Evolutionary conservation across 768 basidiomycete species (phyloP), one percentile per base, ranked within the genome.

Genomic region (Gymnopilus dilepis): DNA sequence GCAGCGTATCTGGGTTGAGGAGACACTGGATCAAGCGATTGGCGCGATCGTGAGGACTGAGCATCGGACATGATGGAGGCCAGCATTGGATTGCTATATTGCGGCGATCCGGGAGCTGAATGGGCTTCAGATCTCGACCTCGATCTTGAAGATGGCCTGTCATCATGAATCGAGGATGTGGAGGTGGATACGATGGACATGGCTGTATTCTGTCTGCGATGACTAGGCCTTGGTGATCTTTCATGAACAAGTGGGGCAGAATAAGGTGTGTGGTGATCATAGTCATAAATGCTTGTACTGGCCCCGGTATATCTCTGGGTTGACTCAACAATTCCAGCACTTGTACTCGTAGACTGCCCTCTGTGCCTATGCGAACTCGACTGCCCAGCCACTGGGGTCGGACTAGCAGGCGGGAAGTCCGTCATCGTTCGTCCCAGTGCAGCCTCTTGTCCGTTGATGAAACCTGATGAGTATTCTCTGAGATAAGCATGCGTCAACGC

Each of bases 391-490:
- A 31, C 31, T 19, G 48, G 53, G 24, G 24, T 34, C 40, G 13
- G 51, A 19, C n/a, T 43, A 30, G 56, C 21, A n/a, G 47, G 22
- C 22, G 15, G 26, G 3, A 24, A 24, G 22, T 43, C 45, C 34
- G 56, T 40, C 19, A 56, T 38, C 17, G 52, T 40, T 40, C 51
- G 30, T 4, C 63, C 64, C n/a, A 57, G 15, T 1, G 70, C 70
- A 19, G 65, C 61, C 42, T 65, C 61, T 12, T 69, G 66, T 6
- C 70, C 70, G 12, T 65, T 64, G 19, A 67, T 59, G 24, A 59
- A 69, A 3, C 70, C 70, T 6, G 54, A 30, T 4, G 67, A 64
- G 50, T 67, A 71, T 51, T 69, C 67, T 31, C 56, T 47, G 13
- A 69, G 31, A 40, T 67, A 65, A 9, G 60, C 58, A 22, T 63